phyloP scores from a whole-genome alignment of 768 basidiomycete genomes.

The Lyophyllum shimeji region DNA sequence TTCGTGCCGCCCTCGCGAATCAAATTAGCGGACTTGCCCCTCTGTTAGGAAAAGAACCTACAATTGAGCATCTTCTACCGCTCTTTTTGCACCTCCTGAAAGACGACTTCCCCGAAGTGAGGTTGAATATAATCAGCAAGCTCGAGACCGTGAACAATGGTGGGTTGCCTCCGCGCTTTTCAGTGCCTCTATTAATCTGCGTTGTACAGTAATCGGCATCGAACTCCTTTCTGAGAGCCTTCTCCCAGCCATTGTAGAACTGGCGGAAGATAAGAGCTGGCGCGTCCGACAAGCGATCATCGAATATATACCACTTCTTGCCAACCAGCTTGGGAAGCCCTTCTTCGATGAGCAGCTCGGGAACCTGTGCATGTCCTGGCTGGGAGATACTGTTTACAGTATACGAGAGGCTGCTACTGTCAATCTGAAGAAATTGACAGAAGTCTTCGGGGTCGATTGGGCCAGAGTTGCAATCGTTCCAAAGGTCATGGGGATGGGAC shows the following conservation, averaged over 20 bases:
- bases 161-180: slow-evolving; percentile 35
- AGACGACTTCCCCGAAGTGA: slow-evolving; percentile 98
- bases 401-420: slow-evolving; percentile 98
- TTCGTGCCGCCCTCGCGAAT: slow-evolving; percentile 92
- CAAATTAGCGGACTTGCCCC: slow-evolving; percentile 97
- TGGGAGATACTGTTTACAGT: slow-evolving; percentile 97
- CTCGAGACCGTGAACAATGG: slow-evolving; percentile 93
- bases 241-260: slow-evolving; percentile 94
- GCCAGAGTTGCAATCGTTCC: slow-evolving; percentile 92
- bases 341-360: slow-evolving; percentile 99
- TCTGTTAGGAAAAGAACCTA: slow-evolving; percentile 88
- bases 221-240: slow-evolving; percentile 92
- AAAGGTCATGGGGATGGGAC: slow-evolving; percentile 95
- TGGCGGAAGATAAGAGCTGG: slow-evolving; percentile 99
- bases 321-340: slow-evolving; percentile 93
- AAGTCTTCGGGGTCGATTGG: slow-evolving; percentile 99
- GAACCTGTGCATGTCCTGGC: slow-evolving; percentile 98
- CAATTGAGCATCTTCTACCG: slow-evolving; percentile 94
- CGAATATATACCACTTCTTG: slow-evolving; percentile 98
- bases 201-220: slow-evolving; percentile 91
- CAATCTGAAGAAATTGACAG: slow-evolving; percentile 95
- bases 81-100: slow-evolving; percentile 95
- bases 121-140: slow-evolving; percentile 97
- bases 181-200: slow-evolving; percentile 13
- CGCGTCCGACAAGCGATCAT: slow-evolving; percentile 99